A percentile compares a stretch with the other conserved stretches of the same genome.
Evolutionary conservation across 2,329 filamentous ascomycete genomes (phyloP).

Genomic region (Pyricularia pennisetigena): DNA sequence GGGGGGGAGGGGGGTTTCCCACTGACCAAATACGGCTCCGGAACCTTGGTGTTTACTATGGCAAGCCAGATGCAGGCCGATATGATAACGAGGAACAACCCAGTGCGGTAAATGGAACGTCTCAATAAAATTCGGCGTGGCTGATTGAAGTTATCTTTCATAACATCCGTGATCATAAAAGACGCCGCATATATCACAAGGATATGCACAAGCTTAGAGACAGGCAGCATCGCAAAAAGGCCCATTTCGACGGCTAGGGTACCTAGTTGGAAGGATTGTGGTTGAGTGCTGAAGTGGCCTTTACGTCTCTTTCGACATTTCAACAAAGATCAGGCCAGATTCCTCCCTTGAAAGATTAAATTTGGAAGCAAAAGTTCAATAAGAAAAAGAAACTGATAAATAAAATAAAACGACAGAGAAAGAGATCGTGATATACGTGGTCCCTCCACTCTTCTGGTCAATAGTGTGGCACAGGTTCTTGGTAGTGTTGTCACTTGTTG

Average conservation of each 20-base stretch:
- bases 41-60: slow-evolving; percentile 28
- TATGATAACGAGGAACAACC: slow-evolving; percentile 13
- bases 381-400: neutral
- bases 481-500: neutral
- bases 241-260: neutral
- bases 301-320: neutral
- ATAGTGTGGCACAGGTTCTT: neutral
- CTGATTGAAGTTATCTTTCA: neutral
- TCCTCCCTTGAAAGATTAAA: neutral
- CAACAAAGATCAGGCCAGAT: neutral
- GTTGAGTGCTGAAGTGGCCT: neutral
- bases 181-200: neutral
- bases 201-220: neutral
- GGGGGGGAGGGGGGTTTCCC: neutral
- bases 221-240: neutral
- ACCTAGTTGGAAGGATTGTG: neutral
- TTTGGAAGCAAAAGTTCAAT: neutral
- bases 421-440: neutral
- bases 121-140: neutral
- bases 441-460: neutral
- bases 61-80: slow-evolving; percentile 26
- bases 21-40: slow-evolving; percentile 44
- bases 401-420: neutral
- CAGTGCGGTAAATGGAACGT: neutral
- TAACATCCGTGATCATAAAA: neutral